Evolutionary conservation across 2,329 filamentous ascomycete species (phyloP), one percentile per base, ranked within the genome.

Genomic region (Zasmidium cellare): DNA sequence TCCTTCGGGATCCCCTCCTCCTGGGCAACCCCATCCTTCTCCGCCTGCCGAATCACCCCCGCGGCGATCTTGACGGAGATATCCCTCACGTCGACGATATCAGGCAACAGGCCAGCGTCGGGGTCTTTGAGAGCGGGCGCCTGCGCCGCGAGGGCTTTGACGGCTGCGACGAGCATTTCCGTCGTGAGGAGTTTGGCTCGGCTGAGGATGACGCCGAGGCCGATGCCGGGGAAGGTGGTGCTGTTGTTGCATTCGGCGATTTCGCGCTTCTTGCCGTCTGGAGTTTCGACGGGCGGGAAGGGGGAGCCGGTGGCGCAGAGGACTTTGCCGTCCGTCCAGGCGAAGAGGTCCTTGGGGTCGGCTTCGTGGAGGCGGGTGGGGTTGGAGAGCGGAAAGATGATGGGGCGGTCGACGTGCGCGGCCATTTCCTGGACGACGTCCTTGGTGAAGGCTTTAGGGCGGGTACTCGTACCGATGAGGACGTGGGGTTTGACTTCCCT

Each of bases 171-270:
- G 12, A 96, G 84, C 85, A 96, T 92, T 61, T 84, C 83, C 60
- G 92, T 87, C 0, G 88, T 89, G 24, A 96, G 75, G 0, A 86
- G 79, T 12, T 77, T 80, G 2, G 88, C 81, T 14, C 90, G 85
- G 23, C 82, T 87, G 1, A 96, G 82, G 0, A 96, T 84, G 7
- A 84, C 84, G 11, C 91, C 92, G 1, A 96, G 85, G 0, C 91
- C 91, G 58, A 96, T 93, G 0, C 91, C 49, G 0, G 91, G 91
- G 73, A 96, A 96, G 16, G 88, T 88, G 31, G 90, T 89, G 0
- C 86, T 89, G 75, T 96, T 96, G 76, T 96, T 96, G 76, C 92
- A 96, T 74, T 96, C 91, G 22, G 90, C 90, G 18, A 86, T 80
- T 45, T 85, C 82, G 55, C 81, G 81, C 65, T 79, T 77, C 45